These are phyloP conservation scores for Camelina laxa DNA, from an alignment of 345 rosid species.

Conservation along the genomic window DNA sequence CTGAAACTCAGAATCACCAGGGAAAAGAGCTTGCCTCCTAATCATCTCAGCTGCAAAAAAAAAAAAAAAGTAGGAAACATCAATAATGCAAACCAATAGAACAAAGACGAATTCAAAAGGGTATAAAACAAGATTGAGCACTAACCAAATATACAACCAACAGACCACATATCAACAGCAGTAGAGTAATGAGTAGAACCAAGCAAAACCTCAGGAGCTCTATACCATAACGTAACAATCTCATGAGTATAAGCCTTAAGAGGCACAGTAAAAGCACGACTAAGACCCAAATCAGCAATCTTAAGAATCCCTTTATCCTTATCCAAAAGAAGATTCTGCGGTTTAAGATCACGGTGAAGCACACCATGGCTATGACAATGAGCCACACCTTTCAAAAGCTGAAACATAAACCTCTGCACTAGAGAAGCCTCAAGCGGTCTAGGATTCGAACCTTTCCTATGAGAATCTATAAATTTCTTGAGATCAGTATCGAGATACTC, in stretches of 20 bases:
- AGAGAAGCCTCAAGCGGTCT: conserved; percentile 27
- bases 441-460: conserved; percentile 34
- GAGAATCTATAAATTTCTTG: conserved; percentile 69
- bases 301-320: conserved; percentile 80
- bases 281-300: conserved; percentile 99
- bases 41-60: conserved; percentile 73
- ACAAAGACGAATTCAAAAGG: not conserved
- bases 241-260: conserved; percentile 95
- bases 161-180: conserved; percentile 96
- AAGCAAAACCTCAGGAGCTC: conserved; percentile 96
- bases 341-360: conserved; percentile 95
- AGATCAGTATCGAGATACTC: conserved; percentile 92
- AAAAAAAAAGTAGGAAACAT: not conserved
- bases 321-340: conserved; percentile 90
- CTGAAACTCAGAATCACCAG: conserved; percentile 98
- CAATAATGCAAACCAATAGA: not conserved
- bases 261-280: conserved; percentile 92
- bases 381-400: conserved; percentile 91
- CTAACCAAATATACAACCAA: conserved; percentile 85
- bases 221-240: conserved; percentile 95
- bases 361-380: conserved; percentile 97
- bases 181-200: conserved; percentile 96
- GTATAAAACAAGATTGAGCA: too few relatives aligned
- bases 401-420: conserved; percentile 74
- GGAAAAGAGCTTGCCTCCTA: conserved; percentile 81